phyloP scores from a whole-genome alignment of 805 yeast species.

The Danielozyma ontarioensis region DNA sequence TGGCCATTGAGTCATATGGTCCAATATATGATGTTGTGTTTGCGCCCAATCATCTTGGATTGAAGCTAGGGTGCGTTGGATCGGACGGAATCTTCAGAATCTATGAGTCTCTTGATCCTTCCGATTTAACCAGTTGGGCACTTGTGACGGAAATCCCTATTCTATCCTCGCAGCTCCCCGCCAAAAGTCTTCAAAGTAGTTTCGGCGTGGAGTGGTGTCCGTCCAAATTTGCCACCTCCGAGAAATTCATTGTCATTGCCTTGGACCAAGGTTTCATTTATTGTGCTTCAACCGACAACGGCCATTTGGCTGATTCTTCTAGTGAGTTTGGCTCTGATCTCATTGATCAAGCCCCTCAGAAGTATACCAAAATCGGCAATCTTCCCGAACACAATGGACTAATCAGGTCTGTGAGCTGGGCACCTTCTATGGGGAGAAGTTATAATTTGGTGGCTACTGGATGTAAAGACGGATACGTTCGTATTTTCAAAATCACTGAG shows the following conservation, averaged over 20 bases:
- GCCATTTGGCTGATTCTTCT: conserved; percentile 1
- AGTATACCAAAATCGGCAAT: conserved; percentile 52
- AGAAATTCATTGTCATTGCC: conserved; percentile 78
- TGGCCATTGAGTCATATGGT: conserved; percentile 77
- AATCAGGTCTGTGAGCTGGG: conserved; percentile 90
- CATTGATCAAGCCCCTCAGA: conserved; percentile 15
- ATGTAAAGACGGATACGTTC: conserved; percentile 88
- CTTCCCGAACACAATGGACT: conserved; percentile 83
- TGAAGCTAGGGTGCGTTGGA: conserved; percentile 81
- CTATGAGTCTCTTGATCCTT: conserved; percentile 85
- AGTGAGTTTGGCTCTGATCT: conserved; percentile 2
- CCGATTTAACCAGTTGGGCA: conserved; percentile 82
- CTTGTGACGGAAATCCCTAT: conserved; percentile 66
- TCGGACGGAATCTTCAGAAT: conserved; percentile 81
- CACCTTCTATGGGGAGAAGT: conserved; percentile 90
- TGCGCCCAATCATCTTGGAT: conserved; percentile 80
- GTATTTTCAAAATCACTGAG: conserved; percentile 74
- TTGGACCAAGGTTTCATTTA: conserved; percentile 85
- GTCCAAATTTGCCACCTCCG: conserved; percentile 65
- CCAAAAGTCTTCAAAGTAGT: conserved; percentile 76
- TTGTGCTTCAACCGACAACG: conserved; percentile 15
- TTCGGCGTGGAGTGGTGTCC: conserved; percentile 90
- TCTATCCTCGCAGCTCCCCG: conserved; percentile 61
- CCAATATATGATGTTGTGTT: conserved; percentile 87
- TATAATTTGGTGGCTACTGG: conserved; percentile 91